Base-by-base conservation (phyloP, 768 basidiomycete genomes). In the Russula griseocarnosa region DNA sequence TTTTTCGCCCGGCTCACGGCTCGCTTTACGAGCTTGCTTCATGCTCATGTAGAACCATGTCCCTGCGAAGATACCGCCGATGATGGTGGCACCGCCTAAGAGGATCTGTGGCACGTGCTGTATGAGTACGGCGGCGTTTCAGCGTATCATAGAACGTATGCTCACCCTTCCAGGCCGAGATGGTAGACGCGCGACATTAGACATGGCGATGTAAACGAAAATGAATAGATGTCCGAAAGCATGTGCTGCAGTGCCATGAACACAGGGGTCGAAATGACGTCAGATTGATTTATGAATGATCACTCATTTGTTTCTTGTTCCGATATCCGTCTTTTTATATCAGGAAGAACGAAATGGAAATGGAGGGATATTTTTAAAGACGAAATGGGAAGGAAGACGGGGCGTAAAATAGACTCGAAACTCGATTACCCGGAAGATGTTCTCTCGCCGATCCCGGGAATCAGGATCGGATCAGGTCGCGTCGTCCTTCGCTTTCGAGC, bases 1-100 rank as follows among this genome's bases (percentile, higher is more conserved):
- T 38, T 9, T 49, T 52, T 67, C 62, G 11, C 42, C 54, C 40
- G 55, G 62, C 16, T 67, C 63, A 47, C 62, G 62, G 51, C 54
- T 64, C 20, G 62, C 66, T 60, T 60, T 66, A 18, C 58, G 46
- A 2, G 62, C 56, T 32, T 66, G 66, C 9, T 53, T 67, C 9
- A 30, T n/a, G 36, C 30, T 59, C 53, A 67, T 54, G 58, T 67
- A 66, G 30, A 30, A 30, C 62, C 62, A 66, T 14, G 54, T 44
- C 13, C 51, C 46, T n/a, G 49, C 58, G n/a, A 65, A 60, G 20
- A 59, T 46, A 6, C 44, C 46, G 38, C 58, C 57, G 34, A 66
- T 53, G 57, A 66, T 46, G 38, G 64, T 42, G 2, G 47, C 58
- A 22, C 58, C 54, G 9, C 66, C 58, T n/a, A 65, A 24, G 54